Evolutionary conservation across 1,284 basidiomycete genomes (phyloP).

Genomic region (Cystobasidium slooffiae): DNA sequence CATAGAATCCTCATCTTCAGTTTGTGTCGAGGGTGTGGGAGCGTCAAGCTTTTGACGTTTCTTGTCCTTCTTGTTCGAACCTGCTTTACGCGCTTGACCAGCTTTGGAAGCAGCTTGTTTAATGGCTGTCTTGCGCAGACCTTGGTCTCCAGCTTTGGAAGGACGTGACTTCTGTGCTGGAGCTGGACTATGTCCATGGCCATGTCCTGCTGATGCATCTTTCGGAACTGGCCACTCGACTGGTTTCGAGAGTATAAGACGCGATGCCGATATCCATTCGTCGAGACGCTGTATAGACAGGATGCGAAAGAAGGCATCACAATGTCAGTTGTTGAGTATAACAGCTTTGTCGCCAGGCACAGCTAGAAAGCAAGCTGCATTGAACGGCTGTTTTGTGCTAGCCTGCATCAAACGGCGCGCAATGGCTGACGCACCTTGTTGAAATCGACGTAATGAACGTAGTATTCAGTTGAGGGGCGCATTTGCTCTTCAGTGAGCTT

Average conservation of each 20-base stretch:
- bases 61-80: conserved; percentile 39
- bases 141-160: conserved; percentile 59
- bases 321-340: neutral
- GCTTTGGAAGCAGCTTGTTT: conserved; percentile 49
- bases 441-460: conserved; percentile 96
- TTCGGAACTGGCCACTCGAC: conserved; percentile 86
- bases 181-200: conserved; percentile 49
- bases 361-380: too few species aligned
- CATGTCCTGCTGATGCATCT: conserved; percentile 59
- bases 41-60: conserved; percentile 21
- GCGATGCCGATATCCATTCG: conserved; percentile 92
- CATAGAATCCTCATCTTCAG: conserved; percentile 43
- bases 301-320: conserved; percentile 42
- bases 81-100: conserved; percentile 43
- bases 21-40: conserved; percentile 12
- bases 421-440: conserved; percentile 68
- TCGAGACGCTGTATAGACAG: conserved; percentile 70
- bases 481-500: conserved; percentile 42
- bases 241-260: conserved; percentile 81
- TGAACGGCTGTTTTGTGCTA: neutral
- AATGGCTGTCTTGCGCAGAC: conserved; percentile 52
- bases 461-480: conserved; percentile 71
- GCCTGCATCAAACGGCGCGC: neutral
- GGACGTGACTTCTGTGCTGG: conserved; percentile 51
- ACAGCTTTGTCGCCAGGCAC: neutral